Evolutionary conservation across 129 eudicot genomes (phyloP), one percentile per base, ranked within the genome.

Genomic region (Arctium minus): DNA sequence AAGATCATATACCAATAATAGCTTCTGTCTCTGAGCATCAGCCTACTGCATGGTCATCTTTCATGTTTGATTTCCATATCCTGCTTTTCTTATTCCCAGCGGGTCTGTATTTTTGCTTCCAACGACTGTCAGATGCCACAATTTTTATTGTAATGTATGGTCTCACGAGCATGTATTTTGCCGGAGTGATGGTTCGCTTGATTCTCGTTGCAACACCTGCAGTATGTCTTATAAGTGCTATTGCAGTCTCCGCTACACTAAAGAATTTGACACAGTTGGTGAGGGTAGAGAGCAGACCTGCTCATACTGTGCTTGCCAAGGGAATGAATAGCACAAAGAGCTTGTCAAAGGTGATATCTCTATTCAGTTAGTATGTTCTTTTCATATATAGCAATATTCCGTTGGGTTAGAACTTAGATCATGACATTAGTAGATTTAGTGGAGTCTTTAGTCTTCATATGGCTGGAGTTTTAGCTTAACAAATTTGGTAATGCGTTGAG

Each of bases 11-110:
- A 27, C 98, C 98, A n/a, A 95, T 95, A 8, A 94, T 94, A 75
- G 98, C 98, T 30, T 94, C 98, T 5, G 97, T 94, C 27, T 94
- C 98, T 79, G 97, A 94, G 85, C 98, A 94, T 87, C 97, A 94
- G 75, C 98, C 98, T 18, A 92, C 98, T 17, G 97, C 98, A 64
- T 94, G 98, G 98, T 92, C 97, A 17, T 94, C 98, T 5, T 94
- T 94, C 94, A 94, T 94, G 98, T 94, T 94, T 74, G 98, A 94
- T 85, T 94, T 92, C 83, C 98, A 92, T 83, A 92, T 94, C 73
- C 81, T 94, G 82, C 92, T 94, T 37, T 73, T 92, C 78, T 90
- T 94, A 31, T 92, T 90, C 86, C 97, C 98, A 9, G 98, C 97
- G n/a, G 98, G 97, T 80, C 84, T 94, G 10, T 94, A 92, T 87